A percentile compares a stretch with the other conserved stretches of the same genome.
These are phyloP conservation scores for Cinchona pubescens DNA, from an alignment of 257 asterid species.

Conservation along the genomic window DNA sequence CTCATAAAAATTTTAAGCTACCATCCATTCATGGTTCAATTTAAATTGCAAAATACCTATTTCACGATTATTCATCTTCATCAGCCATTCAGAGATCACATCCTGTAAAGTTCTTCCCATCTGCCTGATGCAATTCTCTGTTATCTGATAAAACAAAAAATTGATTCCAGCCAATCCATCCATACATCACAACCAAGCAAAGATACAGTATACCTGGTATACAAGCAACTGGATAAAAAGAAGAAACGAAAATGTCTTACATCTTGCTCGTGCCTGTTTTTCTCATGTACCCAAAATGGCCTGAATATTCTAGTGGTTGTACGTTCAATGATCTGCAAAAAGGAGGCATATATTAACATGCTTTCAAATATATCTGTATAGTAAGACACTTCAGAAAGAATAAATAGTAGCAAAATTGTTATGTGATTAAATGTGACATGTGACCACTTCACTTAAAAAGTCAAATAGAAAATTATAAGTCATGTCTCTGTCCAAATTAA, in stretches of 20 bases:
- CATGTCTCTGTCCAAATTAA: background rate
- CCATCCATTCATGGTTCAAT: background rate
- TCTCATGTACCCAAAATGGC: conserved; percentile 84
- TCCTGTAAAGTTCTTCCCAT: conserved; percentile 79
- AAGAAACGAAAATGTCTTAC: conserved; percentile 37
- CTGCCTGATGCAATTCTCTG: conserved; percentile 74
- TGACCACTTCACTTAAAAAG: background rate
- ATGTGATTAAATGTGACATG: background rate
- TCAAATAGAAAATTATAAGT: background rate
- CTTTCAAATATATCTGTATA: background rate
- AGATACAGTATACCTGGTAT: conserved; percentile 7
- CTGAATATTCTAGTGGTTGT: conserved; percentile 54
- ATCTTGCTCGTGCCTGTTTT: conserved; percentile 83
- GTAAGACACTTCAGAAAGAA: background rate
- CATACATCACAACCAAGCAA: background rate
- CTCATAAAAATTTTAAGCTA: background rate
- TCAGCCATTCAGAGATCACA: conserved; percentile 73
- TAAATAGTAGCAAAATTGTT: background rate
- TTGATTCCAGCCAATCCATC: background rate
- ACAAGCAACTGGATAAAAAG: background rate
- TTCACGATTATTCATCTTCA: conserved; percentile 62
- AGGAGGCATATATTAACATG: background rate
- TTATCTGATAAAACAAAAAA: conserved; percentile 44
- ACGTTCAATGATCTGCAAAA: conserved; percentile 64
- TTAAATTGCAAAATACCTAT: conserved; percentile 44